Percentiles rank a stretch among this genome's conserved stretches.
phyloP scores from a whole-genome alignment of 805 yeast species.

The Tetrapisispora arboricola region DNA sequence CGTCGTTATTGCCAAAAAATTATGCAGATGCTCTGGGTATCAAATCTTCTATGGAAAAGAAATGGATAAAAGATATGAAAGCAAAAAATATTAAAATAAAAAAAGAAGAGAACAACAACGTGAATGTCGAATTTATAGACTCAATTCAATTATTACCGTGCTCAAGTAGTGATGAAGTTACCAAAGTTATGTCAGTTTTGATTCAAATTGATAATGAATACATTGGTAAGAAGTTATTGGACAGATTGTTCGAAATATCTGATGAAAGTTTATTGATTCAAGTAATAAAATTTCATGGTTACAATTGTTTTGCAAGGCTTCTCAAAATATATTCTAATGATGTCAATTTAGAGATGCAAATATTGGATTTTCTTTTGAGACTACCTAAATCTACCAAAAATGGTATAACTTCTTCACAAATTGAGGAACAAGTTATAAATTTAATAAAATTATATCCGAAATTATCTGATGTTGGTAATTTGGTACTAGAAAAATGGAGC shows the following conservation, averaged over 20 bases:
- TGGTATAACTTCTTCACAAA: constrained; percentile 61
- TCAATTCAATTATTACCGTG: constrained; percentile 45
- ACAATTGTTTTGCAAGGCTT: constrained; percentile 60
- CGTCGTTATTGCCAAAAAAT: constrained; percentile 70
- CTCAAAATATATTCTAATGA: constrained; percentile 34
- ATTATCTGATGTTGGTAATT: constrained; percentile 24
- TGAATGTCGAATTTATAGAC: constrained; percentile 56
- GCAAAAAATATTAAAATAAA: constrained; percentile 35
- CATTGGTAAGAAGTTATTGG: constrained; percentile 55
- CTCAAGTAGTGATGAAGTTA: constrained; percentile 44
- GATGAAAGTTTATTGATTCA: constrained; percentile 43
- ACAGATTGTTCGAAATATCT: constrained; percentile 42
- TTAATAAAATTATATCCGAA: constrained; percentile 22
- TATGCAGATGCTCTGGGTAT: constrained; percentile 83
- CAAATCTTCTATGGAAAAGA: constrained; percentile 53
- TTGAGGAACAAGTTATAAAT: constrained; percentile 47
- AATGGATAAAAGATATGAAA: constrained; percentile 56
- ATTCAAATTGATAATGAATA: constrained; percentile 64
- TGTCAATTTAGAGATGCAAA: constrained; percentile 20
- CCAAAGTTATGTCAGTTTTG: constrained; percentile 70
- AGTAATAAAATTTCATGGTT: constrained; percentile 77
- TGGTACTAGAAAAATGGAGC: constrained; percentile 59
- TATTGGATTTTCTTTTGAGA: constrained; percentile 46
- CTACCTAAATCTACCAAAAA: constrained; percentile 72
- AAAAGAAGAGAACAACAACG: constrained; percentile 38